These are phyloP conservation scores for Hericium alpestre DNA, from an alignment of 768 basidiomycete species.

Conservation along the genomic window DNA sequence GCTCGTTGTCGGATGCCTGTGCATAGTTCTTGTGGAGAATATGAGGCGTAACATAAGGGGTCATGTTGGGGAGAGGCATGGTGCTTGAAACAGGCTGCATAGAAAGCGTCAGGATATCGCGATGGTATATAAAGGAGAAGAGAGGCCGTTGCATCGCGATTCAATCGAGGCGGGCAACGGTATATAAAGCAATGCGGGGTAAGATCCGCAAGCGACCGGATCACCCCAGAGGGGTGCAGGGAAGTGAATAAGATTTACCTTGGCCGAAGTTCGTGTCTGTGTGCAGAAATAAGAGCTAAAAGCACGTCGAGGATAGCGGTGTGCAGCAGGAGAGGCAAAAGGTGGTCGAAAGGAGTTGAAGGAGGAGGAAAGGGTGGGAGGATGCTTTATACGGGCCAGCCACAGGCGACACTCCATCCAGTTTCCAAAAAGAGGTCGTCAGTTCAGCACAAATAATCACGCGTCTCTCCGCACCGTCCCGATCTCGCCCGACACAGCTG, in stretches of 20 bases:
- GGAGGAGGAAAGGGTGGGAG: not conserved
- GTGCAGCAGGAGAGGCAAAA: not conserved
- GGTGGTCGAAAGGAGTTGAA: not conserved
- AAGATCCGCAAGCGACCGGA: not conserved
- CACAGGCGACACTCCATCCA: not conserved
- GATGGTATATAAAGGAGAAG: not conserved
- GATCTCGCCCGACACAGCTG: not conserved
- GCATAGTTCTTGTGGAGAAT: conserved; percentile 84
- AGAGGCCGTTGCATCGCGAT: not conserved
- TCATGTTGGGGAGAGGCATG: conserved; percentile 63
- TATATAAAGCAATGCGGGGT: not conserved
- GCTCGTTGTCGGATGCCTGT: conserved; percentile 58
- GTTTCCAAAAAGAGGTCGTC: not conserved
- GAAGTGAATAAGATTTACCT: conserved; percentile 3
- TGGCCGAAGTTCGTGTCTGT: not conserved
- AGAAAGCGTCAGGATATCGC: not conserved
- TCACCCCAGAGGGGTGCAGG: not conserved
- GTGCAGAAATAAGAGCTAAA: not conserved
- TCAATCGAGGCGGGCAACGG: not conserved
- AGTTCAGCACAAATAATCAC: not conserved
- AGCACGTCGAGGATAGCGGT: not conserved
- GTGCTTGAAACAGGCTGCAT: conserved; percentile 15
- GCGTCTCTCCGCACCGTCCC: not conserved
- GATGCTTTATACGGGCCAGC: not conserved
- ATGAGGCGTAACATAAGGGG: conserved; percentile 81